phyloP scores from a whole-genome alignment of 805 yeast genomes.

The Phaffomyces thermotolerans region DNA sequence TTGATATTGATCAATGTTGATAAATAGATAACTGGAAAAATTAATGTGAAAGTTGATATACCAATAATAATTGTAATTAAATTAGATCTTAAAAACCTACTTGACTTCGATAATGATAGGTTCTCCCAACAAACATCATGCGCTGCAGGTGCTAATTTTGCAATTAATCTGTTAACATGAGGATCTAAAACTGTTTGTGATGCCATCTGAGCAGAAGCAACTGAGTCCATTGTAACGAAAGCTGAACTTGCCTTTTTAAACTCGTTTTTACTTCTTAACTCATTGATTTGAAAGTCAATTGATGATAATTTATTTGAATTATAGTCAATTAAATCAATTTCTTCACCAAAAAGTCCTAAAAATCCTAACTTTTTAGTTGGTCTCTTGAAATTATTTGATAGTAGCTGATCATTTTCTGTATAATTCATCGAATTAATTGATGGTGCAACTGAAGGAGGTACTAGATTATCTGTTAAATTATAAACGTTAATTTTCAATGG shows the following conservation, averaged over 20 bases:
- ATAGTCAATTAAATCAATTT: slow-evolving; percentile 76
- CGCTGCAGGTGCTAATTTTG: slow-evolving; percentile 90
- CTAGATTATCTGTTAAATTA: slow-evolving; percentile 18
- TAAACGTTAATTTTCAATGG: slow-evolving; percentile 19
- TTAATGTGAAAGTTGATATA: slow-evolving; percentile 58
- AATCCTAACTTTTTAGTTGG: slow-evolving; percentile 48
- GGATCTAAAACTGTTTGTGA: slow-evolving; percentile 95
- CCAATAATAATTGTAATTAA: slow-evolving; percentile 33
- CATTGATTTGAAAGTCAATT: slow-evolving; percentile 59
- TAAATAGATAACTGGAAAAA: slow-evolving; percentile 77
- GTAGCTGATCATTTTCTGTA: slow-evolving; percentile 4
- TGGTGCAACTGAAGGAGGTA: slow-evolving; percentile 21
- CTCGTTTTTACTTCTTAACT: slow-evolving; percentile 58
- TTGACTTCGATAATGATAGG: slow-evolving; percentile 65
- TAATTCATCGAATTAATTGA: slow-evolving; percentile 1
- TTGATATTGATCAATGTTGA: slow-evolving; percentile 77
- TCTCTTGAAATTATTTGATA: slow-evolving; percentile 1
- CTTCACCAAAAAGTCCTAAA: slow-evolving; percentile 49
- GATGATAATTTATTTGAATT: slow-evolving; percentile 58
- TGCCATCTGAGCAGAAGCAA: slow-evolving; percentile 92
- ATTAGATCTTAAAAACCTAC: slow-evolving; percentile 51
- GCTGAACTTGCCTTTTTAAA: slow-evolving; percentile 85
- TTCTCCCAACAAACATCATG: slow-evolving; percentile 92
- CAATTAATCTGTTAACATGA: slow-evolving; percentile 71
- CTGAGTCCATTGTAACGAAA: slow-evolving; percentile 90